Evolutionary conservation across 257 asterid genomes (phyloP), one percentile per base, ranked within the genome.

Genomic region (Solanum tarijense): DNA sequence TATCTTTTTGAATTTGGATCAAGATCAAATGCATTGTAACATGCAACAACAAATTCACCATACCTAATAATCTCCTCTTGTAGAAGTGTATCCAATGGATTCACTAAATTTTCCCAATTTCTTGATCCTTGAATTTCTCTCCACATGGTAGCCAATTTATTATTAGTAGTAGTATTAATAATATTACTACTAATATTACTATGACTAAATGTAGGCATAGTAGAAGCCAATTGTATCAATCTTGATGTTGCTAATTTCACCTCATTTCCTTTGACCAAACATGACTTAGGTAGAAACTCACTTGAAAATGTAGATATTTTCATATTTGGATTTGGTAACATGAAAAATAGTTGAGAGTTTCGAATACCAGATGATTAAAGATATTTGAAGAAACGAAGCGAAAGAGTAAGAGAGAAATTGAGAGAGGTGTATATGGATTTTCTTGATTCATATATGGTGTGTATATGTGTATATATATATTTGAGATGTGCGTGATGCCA

Each of bases 11-110:
- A 94, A 68, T 3, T 32, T 13, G 95, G 91, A 68, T 94, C 91
- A 60, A 94, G 93, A 39, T 94, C 98, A 87, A 94, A 94, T 0
- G 93, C 96, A 89, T 93, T 88, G 89, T 93, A 94, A 86, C 98
- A 94, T 20, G 95, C 96, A 5, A 88, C 78, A 1, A 94, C 94
- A 21, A 94, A 90, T 84, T 92, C 95, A 0, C 96, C 98, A 38
- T 94, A 94, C 4, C 96, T 92, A 39, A 94, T 73, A 29, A 93
- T 89, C 87, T 94, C 98, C 0, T 88, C 86, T 9, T 92, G 90
- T 12, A 94, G 92, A 31, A 92, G 91, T 21, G 92, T 89, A 91
- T 93, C 88, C 86, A 94, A 66, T 55, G 98, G 98, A 7, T 92
- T 89, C 3, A 94, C 90, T 52, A 94, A 90, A 86, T 91, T 89